These are phyloP conservation scores for Saprolegnia diclina DNA, from an alignment of 352 stramenopile species.

Conservation along the genomic window DNA sequence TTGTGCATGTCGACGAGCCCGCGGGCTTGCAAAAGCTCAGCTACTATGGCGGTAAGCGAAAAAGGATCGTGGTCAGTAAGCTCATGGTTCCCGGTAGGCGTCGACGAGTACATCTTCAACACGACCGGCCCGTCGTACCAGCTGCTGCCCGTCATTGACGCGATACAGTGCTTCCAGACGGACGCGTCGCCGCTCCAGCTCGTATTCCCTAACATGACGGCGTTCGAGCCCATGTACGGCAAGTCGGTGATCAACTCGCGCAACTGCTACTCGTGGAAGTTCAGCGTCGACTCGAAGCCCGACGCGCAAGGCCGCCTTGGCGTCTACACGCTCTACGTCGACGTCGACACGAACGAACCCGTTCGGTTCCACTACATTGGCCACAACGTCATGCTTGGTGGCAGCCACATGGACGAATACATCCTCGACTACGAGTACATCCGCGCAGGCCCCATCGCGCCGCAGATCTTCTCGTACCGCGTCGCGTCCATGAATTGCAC, in stretches of 20 bases:
- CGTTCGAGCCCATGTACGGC: conserved; percentile 81
- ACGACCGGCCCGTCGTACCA: conserved; percentile 65
- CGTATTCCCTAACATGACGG: conserved; percentile 77
- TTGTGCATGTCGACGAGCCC: conserved; percentile 70
- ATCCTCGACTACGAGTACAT: conserved; percentile 86
- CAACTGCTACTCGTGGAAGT: conserved; percentile 80
- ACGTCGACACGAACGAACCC: conserved; percentile 60
- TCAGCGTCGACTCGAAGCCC: conserved; percentile 43
- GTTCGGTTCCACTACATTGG: conserved; percentile 85
- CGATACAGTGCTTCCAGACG: conserved; percentile 71
- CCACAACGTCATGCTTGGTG: conserved; percentile 77
- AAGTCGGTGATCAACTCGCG: conserved; percentile 64
- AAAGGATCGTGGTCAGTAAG: conserved; percentile 1
- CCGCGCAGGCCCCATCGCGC: conserved; percentile 54
- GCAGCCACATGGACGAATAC: conserved; percentile 88
- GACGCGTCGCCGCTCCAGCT: conserved; percentile 59
- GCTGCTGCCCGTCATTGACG: conserved; percentile 72
- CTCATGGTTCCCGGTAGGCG: conserved; percentile 31
- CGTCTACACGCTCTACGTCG: conserved; percentile 84
- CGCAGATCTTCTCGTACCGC: conserved; percentile 60
- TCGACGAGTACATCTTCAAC: conserved; percentile 86
- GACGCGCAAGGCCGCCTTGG: conserved; percentile 54
- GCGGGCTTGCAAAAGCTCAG: conserved; percentile 77
- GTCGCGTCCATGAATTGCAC: conserved; percentile 81
- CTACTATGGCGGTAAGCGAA: conserved; percentile 62